phyloP scores from a whole-genome alignment of 805 yeast species.

The Candida odintsovae region DNA sequence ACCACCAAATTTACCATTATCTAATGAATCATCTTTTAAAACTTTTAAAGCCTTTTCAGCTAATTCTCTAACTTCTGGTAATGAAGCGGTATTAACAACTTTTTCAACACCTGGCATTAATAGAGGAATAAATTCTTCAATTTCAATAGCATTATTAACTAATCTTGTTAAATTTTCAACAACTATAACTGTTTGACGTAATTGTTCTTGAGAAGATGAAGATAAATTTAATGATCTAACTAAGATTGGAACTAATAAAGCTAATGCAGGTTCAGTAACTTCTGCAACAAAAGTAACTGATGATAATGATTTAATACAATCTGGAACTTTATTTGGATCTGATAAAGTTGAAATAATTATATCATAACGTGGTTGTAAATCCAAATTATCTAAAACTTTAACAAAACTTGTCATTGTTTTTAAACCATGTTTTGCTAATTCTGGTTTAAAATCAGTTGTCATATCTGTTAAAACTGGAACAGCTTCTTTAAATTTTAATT shows the following conservation, averaged over 20 bases:
- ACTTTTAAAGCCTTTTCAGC: conserved; percentile 84
- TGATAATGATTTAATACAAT: conserved; percentile 81
- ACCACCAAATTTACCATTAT: conserved; percentile 73
- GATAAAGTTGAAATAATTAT: conserved; percentile 83
- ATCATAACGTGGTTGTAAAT: conserved; percentile 80
- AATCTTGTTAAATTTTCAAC: conserved; percentile 93
- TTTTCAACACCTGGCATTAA: conserved; percentile 88
- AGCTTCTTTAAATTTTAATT: conserved; percentile 68
- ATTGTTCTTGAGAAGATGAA: conserved; percentile 89
- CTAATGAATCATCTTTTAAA: conserved; percentile 71
- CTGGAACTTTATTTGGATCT: conserved; percentile 83
- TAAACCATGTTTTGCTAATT: conserved; percentile 80
- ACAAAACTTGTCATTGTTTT: conserved; percentile 67
- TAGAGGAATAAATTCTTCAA: conserved; percentile 79
- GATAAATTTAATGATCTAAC: conserved; percentile 79
- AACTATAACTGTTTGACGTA: conserved; percentile 94
- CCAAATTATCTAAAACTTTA: conserved; percentile 84
- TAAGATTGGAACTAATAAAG: conserved; percentile 86
- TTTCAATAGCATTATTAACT: conserved; percentile 90
- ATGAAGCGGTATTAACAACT: conserved; percentile 83
- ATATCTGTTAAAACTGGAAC: conserved; percentile 84
- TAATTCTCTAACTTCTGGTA: conserved; percentile 93
- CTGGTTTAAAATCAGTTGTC: conserved; percentile 96
- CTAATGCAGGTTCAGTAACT: conserved; percentile 92
- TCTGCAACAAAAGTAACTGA: conserved; percentile 97